Conservation (phyloP, 495 filamentous ascomycete genomes). For the Penicillium samsonianum region DNA sequence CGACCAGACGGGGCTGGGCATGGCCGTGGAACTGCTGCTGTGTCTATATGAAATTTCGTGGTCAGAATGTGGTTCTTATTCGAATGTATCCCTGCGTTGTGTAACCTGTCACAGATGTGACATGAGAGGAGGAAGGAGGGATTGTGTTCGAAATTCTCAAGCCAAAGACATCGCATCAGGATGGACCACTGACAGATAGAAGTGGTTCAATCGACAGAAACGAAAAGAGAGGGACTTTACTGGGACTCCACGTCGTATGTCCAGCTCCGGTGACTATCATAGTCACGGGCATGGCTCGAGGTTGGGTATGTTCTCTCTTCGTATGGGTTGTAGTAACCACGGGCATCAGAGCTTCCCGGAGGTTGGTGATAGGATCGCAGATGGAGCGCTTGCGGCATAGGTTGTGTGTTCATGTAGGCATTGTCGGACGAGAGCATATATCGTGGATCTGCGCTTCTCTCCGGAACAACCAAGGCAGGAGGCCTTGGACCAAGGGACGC, state of each 20-base stretch:
- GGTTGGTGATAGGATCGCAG: slow-evolving; percentile 20
- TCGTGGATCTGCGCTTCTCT: slow-evolving; percentile 27
- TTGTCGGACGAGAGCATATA: slow-evolving; percentile 31
- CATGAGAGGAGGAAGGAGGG: not conserved
- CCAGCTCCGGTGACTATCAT: slow-evolving; percentile 30
- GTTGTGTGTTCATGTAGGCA: slow-evolving; percentile 21
- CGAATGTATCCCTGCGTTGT: slow-evolving; percentile 1
- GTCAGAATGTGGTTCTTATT: slow-evolving; percentile 3
- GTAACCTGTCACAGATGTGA: slow-evolving; percentile 11
- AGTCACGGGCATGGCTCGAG: slow-evolving; percentile 27
- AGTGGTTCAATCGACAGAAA: slow-evolving; percentile 20
- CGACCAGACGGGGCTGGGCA: slow-evolving; percentile 39
- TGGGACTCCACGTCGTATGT: slow-evolving; percentile 42
- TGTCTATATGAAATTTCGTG: slow-evolving; percentile 26
- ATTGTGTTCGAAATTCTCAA: not conserved
- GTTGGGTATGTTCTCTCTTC: slow-evolving; percentile 30
- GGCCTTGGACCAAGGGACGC: slow-evolving; percentile 20
- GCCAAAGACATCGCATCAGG: slow-evolving; percentile 16
- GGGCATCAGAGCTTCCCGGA: slow-evolving; percentile 21
- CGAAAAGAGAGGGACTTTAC: slow-evolving; percentile 37
- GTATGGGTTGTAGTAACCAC: slow-evolving; percentile 21
- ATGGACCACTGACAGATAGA: slow-evolving; percentile 26
- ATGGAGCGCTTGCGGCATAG: slow-evolving; percentile 27
- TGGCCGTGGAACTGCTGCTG: slow-evolving; percentile 35
- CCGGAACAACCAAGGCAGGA: slow-evolving; percentile 19